Evolutionary conservation across 2,329 filamentous ascomycete genomes (phyloP).

Genomic region (Fusarium fracticaudum): DNA sequence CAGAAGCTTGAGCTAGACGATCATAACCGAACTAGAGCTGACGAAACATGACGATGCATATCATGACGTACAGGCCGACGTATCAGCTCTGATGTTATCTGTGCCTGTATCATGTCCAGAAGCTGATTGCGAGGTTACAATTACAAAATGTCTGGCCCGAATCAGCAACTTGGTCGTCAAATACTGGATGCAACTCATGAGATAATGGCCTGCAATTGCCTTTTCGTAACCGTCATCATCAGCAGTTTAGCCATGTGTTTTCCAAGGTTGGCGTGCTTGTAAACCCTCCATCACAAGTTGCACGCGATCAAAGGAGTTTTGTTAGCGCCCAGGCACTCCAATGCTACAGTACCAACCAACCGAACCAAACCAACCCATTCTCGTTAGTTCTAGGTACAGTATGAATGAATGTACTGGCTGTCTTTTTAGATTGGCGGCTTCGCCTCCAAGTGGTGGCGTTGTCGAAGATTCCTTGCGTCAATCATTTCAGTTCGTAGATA

Average conservation of each 20-base stretch:
- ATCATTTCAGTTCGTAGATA: not conserved
- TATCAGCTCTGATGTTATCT: slow-evolving; percentile 22
- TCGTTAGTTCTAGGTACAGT: slow-evolving; percentile 13
- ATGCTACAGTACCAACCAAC: not conserved
- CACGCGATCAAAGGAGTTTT: slow-evolving; percentile 30
- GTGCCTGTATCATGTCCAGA: slow-evolving; percentile 11
- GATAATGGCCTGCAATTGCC: not conserved
- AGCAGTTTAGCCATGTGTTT: not conserved
- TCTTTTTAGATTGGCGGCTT: not conserved
- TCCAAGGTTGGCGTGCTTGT: slow-evolving; percentile 6
- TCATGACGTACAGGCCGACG: slow-evolving; percentile 37
- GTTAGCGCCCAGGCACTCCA: slow-evolving; percentile 25
- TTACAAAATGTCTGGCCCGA: not conserved
- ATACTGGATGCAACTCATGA: not conserved
- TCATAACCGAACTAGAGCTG: slow-evolving; percentile 31
- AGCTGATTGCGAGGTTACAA: not conserved
- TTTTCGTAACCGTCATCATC: slow-evolving; percentile 17
- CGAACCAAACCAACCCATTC: not conserved
- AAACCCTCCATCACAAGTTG: slow-evolving; percentile 23
- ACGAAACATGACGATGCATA: slow-evolving; percentile 37
- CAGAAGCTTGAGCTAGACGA: slow-evolving; percentile 17
- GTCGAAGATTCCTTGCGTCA: slow-evolving; percentile 11
- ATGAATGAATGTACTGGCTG: not conserved
- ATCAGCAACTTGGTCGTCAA: not conserved
- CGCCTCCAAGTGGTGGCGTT: slow-evolving; percentile 18